These are phyloP conservation scores for Neofusicoccum laricinum DNA, from an alignment of 2,329 filamentous ascomycete species.

Conservation along the genomic window DNA sequence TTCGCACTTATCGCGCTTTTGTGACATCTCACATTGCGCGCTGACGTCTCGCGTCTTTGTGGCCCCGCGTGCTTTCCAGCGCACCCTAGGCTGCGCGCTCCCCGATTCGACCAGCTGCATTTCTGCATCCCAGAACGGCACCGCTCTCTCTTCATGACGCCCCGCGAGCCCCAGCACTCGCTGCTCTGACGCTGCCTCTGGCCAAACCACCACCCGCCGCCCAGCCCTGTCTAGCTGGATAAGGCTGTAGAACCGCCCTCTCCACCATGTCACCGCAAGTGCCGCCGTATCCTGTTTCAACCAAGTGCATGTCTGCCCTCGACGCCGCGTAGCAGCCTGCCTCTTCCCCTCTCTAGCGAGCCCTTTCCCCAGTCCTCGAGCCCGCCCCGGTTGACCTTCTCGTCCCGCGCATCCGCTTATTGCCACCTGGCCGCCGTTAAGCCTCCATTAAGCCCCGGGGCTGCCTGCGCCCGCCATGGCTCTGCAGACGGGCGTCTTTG, in stretches of 20 bases:
- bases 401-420: background rate
- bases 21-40: constrained; percentile 7
- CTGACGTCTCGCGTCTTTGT: background rate
- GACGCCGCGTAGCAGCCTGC: background rate
- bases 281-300: constrained; percentile 9
- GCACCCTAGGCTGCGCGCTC: background rate
- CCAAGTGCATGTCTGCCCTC: constrained; percentile 1
- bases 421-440: background rate
- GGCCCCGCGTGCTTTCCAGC: constrained; percentile 9
- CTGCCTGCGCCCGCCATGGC: constrained; percentile 18
- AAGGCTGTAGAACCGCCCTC: background rate
- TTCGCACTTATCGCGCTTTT: background rate
- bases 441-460: background rate
- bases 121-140: constrained; percentile 12
- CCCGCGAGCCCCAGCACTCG: background rate
- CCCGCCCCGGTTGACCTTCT: background rate
- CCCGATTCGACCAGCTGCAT: constrained; percentile 7
- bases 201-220: background rate
- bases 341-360: background rate
- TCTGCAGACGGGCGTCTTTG: constrained; percentile 22
- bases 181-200: background rate
- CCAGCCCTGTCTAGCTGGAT: background rate
- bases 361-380: background rate
- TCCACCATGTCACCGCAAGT: constrained; percentile 17
- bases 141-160: constrained; percentile 6